Base-by-base conservation (phyloP, 169 alveolate genomes). In the Toxoplasma gondii region DNA sequence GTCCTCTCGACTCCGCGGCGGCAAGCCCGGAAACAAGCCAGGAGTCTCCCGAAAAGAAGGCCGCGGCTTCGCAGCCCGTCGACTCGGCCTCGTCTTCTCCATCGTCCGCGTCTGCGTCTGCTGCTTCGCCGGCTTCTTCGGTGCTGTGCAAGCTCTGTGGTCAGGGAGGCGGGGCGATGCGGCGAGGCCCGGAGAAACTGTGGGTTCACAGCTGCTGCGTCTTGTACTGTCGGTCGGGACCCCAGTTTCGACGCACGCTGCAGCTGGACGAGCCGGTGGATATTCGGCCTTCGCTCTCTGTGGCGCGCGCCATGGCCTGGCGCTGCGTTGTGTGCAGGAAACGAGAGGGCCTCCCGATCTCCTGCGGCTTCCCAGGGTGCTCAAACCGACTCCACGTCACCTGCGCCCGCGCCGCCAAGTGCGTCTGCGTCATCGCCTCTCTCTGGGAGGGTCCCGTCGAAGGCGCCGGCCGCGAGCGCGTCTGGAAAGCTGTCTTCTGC, bases 121-220 rank as follows among this genome's bases (percentile, higher is more conserved):
- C 74, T 7, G 74, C 29, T 1, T 31, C 74, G 34, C 5, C 74
- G 74, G 24, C 29, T 2, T n/a, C 49, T 9, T n/a, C 45, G 10
- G 41, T 74, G 49, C 12, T 38, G 45, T 91, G 88, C 45, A 38
- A 74, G 29, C n/a, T 91, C 41, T 91, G 94, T 58, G 82, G 84
- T 29, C 22, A 64, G 54, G 44, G 58, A 5, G 94, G 93, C 22
- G 96, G 96, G 58, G 93, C 93, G 34, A 93, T 93, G 96, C 94
- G 96, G 10, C 64, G 88, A 12, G 96, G 96, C 43, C 91, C 84
- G 0, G 96, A 93, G 91, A 34, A 91, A 70, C 5, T 88, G n/a
- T 93, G 96, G 96, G 96, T 93, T 0, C 96, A 93, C 94, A 93
- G 96, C 88, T 84, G 96, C 91, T 93, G 96, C 81, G 96, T 93